Conservation (phyloP, 2,329 filamentous ascomycete species). For the Verruconis gallopava region DNA sequence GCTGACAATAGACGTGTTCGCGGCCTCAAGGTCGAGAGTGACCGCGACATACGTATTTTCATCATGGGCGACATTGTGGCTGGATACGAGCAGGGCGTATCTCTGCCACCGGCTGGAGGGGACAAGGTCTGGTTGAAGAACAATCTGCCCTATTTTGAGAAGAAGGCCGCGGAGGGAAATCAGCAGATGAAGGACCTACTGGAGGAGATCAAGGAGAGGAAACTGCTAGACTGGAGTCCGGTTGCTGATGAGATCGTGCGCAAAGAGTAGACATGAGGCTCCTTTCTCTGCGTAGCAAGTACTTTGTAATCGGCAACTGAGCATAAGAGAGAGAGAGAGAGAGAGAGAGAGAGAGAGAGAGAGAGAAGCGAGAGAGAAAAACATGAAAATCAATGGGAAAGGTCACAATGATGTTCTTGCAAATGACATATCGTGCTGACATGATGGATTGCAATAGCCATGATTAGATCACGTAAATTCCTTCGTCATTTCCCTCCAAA, state of each 20-base stretch:
- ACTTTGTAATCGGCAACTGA: no score
- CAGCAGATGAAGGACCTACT: constrained; percentile 13
- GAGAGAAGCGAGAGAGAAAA: no score
- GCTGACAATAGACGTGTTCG: not conserved
- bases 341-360: no score
- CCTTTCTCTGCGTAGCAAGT: no score
- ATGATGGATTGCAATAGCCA: no score
- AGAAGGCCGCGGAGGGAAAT: constrained; percentile 15
- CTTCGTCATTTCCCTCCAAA: no score
- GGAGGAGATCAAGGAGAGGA: constrained; percentile 4
- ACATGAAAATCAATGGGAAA: no score
- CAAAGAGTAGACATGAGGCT: not conserved
- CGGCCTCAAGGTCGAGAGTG: constrained; percentile 12
- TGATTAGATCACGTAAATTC: no score
- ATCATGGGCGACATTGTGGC: constrained; percentile 18
- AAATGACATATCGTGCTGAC: no score
- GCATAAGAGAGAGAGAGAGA: no score
- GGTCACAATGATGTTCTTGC: no score
- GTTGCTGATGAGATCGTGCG: not conserved
- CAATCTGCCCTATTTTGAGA: constrained; percentile 16
- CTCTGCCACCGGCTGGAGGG: constrained; percentile 15
- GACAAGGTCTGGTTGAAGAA: constrained; percentile 17
- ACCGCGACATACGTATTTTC: constrained; percentile 17
- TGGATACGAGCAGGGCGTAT: constrained; percentile 18
- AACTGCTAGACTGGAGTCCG: constrained; percentile 1